Evolutionary conservation across 2,329 filamentous ascomycete genomes (phyloP).

Genomic region (Phyllachora maydis): DNA sequence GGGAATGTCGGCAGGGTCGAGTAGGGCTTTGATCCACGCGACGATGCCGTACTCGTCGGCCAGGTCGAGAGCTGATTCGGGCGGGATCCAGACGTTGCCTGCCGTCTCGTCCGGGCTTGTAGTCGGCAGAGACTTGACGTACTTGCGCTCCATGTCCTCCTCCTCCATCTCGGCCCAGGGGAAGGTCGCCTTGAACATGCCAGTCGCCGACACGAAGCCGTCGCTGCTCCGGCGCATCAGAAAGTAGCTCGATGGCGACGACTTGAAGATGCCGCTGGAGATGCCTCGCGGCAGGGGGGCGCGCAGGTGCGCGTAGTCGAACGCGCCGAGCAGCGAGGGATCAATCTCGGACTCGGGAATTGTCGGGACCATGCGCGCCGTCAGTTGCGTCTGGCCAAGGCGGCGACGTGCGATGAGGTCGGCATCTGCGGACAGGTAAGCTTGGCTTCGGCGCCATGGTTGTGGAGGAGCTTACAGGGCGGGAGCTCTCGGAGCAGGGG

Average conservation of each 20-base stretch:
- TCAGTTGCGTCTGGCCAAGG: conserved; percentile 80
- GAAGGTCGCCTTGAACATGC: conserved; percentile 85
- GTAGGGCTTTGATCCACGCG: conserved; percentile 77
- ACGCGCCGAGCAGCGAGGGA: conserved; percentile 54
- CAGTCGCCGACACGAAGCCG: conserved; percentile 67
- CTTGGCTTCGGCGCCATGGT: not conserved
- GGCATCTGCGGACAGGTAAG: conserved; percentile 30
- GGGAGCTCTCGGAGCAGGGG: conserved; percentile 46
- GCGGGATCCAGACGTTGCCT: conserved; percentile 90
- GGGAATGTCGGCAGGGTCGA: conserved; percentile 69
- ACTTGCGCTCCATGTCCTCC: conserved; percentile 57
- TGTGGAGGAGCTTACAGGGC: conserved; percentile 27
- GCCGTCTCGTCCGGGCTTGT: conserved; percentile 86
- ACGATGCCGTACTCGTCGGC: conserved; percentile 74
- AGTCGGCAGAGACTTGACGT: conserved; percentile 63
- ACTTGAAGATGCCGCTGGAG: conserved; percentile 80
- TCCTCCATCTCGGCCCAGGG: conserved; percentile 54
- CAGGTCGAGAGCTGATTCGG: conserved; percentile 58
- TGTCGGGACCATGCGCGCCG: conserved; percentile 59
- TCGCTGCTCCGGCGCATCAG: conserved; percentile 82
- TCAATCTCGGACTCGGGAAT: conserved; percentile 52
- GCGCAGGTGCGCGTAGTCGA: conserved; percentile 91
- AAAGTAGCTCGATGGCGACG: conserved; percentile 83
- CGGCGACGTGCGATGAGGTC: conserved; percentile 69
- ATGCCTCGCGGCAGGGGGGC: conserved; percentile 85